These are phyloP conservation scores for Alternaria atra DNA, from an alignment of 2,329 filamentous ascomycete genomes.

Conservation along the genomic window DNA sequence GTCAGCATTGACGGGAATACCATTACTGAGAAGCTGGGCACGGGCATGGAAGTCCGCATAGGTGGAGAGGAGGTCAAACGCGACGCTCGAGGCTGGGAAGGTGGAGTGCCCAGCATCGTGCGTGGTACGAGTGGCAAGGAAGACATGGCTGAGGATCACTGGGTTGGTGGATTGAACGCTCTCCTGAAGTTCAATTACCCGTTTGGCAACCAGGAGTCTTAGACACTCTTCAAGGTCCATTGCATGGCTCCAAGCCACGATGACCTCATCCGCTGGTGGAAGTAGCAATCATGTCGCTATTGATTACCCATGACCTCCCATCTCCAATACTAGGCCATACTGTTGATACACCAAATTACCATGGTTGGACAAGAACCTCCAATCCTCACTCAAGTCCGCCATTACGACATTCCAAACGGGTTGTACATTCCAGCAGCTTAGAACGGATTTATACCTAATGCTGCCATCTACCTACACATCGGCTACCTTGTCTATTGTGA, in stretches of 20 bases:
- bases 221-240: not conserved
- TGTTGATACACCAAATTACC: not conserved
- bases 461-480: not conserved
- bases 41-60: constrained; percentile 79
- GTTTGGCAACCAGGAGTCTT: constrained; percentile 70
- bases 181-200: constrained; percentile 97
- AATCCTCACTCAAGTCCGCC: not conserved
- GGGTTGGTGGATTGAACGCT: constrained; percentile 94
- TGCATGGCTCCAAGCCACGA: not conserved
- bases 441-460: not conserved
- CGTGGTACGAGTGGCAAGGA: constrained; percentile 58
- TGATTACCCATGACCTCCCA: not conserved
- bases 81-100: constrained; percentile 64
- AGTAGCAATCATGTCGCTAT: not conserved
- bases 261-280: not conserved
- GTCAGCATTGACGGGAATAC: constrained; percentile 61
- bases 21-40: constrained; percentile 53
- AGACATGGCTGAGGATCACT: constrained; percentile 78
- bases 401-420: not conserved
- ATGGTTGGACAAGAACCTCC: not conserved
- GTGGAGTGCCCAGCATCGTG: constrained; percentile 92
- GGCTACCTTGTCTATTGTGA: not conserved
- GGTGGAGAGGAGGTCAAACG: constrained; percentile 77
- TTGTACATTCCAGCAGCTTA: no score
- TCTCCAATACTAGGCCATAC: not conserved